Percentiles rank a stretch among this genome's conserved stretches.
Conservation (phyloP, 2,329 filamentous ascomycete species). For the Xylariaceae sp. region DNA sequence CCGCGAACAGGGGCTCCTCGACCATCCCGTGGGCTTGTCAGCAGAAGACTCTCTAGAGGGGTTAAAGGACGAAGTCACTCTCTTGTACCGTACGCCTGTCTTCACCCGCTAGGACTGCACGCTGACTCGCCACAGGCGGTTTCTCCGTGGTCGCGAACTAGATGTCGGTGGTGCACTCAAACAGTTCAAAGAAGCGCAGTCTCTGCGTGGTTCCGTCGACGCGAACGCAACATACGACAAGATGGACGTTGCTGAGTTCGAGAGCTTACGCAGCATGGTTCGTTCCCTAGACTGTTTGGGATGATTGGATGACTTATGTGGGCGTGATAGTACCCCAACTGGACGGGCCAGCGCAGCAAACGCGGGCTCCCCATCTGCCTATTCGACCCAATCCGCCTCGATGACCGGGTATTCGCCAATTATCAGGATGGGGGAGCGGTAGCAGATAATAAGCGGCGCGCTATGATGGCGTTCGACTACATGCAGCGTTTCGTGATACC, state of each 20-base stretch:
- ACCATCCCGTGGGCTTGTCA: slow-evolving; percentile 6
- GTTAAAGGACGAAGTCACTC: slow-evolving; percentile 7
- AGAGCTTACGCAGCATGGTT: slow-evolving; percentile 8
- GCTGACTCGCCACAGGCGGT: slow-evolving; percentile 4
- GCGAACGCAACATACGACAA: slow-evolving; percentile 5
- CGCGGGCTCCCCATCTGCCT: slow-evolving; percentile 10
- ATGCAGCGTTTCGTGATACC: slow-evolving; percentile 12
- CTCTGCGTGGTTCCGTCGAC: slow-evolving; percentile 8
- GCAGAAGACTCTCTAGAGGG: slow-evolving; percentile 11
- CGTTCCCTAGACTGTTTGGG: not conserved
- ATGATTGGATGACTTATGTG: not conserved
- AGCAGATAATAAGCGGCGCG: slow-evolving; percentile 5
- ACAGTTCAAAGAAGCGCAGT: slow-evolving; percentile 13
- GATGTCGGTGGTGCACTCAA: slow-evolving; percentile 5
- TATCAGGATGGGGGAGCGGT: slow-evolving; percentile 2
- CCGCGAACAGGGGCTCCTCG: slow-evolving; percentile 8
- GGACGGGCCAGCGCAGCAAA: slow-evolving; percentile 12
- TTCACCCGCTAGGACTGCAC: no score
- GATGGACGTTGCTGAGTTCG: slow-evolving; percentile 12
- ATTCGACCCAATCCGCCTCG: slow-evolving; percentile 7
- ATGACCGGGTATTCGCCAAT: slow-evolving; percentile 6
- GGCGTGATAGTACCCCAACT: slow-evolving; percentile 12
- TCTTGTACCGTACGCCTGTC: slow-evolving; percentile 4
- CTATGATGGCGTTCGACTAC: slow-evolving; percentile 10
- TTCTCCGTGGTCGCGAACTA: slow-evolving; percentile 9